phyloP scores from a whole-genome alignment of 148 eudicot genomes.

The Cornus controversa region DNA sequence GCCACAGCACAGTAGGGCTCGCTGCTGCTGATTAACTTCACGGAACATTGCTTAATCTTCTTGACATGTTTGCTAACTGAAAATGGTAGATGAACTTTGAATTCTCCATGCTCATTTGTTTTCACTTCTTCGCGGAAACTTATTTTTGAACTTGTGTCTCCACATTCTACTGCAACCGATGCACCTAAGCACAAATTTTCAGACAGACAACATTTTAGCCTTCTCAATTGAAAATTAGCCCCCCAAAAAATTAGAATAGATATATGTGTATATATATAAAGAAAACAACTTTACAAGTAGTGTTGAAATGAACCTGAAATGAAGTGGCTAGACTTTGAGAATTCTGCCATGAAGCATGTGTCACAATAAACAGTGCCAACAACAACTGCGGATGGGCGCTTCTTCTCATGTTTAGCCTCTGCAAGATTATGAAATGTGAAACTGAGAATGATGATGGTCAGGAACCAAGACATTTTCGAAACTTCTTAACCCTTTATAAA shows the following conservation, averaged over 20 bases:
- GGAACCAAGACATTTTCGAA: constrained; percentile 27
- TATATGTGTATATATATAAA: no score
- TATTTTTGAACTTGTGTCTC: constrained; percentile 19
- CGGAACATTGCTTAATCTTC: constrained; percentile 55
- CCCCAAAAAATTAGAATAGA: no score
- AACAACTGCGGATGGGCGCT: constrained; percentile 51
- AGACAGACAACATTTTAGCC: not conserved
- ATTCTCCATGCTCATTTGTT: constrained; percentile 64
- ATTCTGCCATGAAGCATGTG: constrained; percentile 65
- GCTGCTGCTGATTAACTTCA: constrained; percentile 64
- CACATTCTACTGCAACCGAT: constrained; percentile 74
- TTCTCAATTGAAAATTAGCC: not conserved
- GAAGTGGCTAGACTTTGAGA: constrained; percentile 53
- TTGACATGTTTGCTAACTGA: constrained; percentile 56
- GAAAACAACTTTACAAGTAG: not conserved
- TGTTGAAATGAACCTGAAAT: constrained; percentile 61
- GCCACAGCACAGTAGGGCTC: constrained; percentile 75
- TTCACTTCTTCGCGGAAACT: constrained; percentile 50
- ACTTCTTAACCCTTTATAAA: no score
- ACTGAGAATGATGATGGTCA: constrained; percentile 31
- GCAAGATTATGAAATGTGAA: constrained; percentile 28
- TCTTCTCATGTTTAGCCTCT: constrained; percentile 44
- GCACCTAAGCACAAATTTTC: constrained; percentile 52
- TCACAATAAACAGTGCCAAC: constrained; percentile 85
- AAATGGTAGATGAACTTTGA: constrained; percentile 60